These are phyloP conservation scores for Leucosporidium creatinivorum DNA, from an alignment of 768 basidiomycete species.

Conservation along the genomic window DNA sequence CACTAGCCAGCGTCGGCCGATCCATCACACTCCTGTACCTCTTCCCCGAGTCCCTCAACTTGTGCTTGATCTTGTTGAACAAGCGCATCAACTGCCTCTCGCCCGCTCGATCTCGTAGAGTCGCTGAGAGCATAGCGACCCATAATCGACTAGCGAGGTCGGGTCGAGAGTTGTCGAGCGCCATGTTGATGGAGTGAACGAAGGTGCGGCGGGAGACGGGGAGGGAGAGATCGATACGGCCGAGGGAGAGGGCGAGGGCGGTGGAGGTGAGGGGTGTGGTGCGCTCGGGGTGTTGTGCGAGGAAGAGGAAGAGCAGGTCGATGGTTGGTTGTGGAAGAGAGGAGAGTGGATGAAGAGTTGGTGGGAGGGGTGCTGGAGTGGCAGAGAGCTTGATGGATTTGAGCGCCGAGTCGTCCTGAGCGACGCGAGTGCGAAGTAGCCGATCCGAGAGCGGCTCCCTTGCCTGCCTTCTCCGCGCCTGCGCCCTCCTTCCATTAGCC, in stretches of 20 bases:
- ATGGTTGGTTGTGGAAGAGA: slow-evolving; percentile 13
- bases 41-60: neutral
- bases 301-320: slow-evolving; percentile 14
- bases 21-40: neutral
- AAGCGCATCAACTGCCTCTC: too few relatives aligned
- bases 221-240: slow-evolving; percentile 6
- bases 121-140: too few relatives aligned
- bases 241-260: slow-evolving; percentile 15
- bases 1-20: neutral
- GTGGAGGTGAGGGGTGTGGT: neutral
- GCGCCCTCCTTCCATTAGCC: neutral
- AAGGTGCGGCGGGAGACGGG: neutral
- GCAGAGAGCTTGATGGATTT: neutral
- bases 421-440: too few relatives aligned
- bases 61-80: too few relatives aligned
- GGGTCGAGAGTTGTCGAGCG: neutral
- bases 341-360: slow-evolving; percentile 2
- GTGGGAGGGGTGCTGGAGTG: neutral
- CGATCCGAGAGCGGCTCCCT: neutral
- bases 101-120: too few relatives aligned
- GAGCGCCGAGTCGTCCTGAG: too few relatives aligned
- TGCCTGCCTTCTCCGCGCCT: neutral
- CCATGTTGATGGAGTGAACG: slow-evolving; percentile 6
- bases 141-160: slow-evolving; percentile 12
- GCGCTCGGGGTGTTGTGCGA: neutral